These are phyloP conservation scores for Phialophora expanda DNA, from an alignment of 2,329 filamentous ascomycete species.

Conservation along the genomic window DNA sequence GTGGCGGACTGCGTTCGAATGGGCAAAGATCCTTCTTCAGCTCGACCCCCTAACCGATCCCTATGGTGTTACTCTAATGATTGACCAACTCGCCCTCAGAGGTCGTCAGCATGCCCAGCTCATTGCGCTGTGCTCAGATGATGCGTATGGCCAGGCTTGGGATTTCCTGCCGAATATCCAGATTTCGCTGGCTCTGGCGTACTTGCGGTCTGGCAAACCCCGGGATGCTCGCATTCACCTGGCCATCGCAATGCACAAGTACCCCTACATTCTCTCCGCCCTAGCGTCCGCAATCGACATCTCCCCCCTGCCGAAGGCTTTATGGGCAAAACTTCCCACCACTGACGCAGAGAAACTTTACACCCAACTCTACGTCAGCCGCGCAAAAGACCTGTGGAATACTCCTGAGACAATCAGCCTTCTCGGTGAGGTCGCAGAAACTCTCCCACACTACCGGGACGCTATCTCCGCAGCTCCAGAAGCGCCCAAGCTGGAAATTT, in stretches of 20 bases:
- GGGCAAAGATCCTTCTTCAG: constrained; percentile 82
- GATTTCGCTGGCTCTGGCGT: constrained; percentile 77
- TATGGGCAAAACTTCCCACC: constrained; percentile 79
- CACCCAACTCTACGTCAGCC: constrained; percentile 74
- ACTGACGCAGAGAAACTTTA: constrained; percentile 70
- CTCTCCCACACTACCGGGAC: constrained; percentile 54
- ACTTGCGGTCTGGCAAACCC: constrained; percentile 71
- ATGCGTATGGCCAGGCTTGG: constrained; percentile 57
- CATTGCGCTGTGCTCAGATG: constrained; percentile 67
- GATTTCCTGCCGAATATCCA: constrained; percentile 70
- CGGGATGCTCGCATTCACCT: constrained; percentile 70
- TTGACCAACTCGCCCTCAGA: constrained; percentile 84
- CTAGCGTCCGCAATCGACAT: constrained; percentile 82
- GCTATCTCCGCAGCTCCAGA: constrained; percentile 47
- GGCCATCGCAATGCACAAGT: constrained; percentile 68
- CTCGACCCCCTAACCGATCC: constrained; percentile 76
- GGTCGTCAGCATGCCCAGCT: constrained; percentile 78
- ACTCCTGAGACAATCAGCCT: constrained; percentile 71
- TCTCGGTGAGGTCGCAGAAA: constrained; percentile 71
- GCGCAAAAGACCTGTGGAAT: constrained; percentile 85
- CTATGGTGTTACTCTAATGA: constrained; percentile 78
- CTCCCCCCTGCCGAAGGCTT: constrained; percentile 72
- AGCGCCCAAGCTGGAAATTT: constrained; percentile 54
- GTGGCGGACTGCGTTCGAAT: constrained; percentile 90
- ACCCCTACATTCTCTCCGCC: constrained; percentile 83